Base-by-base conservation (phyloP, 495 filamentous ascomycete species). In the Penicillium roqueforti region DNA sequence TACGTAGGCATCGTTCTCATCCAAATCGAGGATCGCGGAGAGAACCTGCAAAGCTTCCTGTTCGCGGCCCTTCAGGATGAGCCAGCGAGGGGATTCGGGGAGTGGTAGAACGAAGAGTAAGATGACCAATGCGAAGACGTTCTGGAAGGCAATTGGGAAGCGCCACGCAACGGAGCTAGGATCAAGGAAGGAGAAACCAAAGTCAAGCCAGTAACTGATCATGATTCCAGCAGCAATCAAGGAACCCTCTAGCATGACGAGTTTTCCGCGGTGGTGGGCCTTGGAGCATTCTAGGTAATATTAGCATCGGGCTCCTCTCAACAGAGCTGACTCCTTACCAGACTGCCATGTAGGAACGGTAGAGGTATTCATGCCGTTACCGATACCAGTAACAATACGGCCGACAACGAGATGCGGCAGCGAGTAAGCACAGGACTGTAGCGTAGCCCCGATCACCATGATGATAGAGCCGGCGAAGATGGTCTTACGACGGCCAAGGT, bases 381-480 rank as follows among this genome's bases (percentile, higher is more conserved):
- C 84, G 56, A 87, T 68, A 14, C 84, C 86, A n/a, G 85, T 86
- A 29, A 89, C 75, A 31, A 87, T 60, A 48, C 85, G 73, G 11
- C 83, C 85, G 28, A 80, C 69, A 36, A 87, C 83, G 43, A 87
- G 73, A 34, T 87, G 85, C 5, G 75, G 73, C 25, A 86, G 67
- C 0, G 69, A 71, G 57, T 76, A 84, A 6, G 87, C 78, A 23
- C 76, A 78, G n/a, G 77, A 73, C 57, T 89, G 86, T n/a, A 89
- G 70, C 28, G 74, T 72, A 34, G 83, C 84, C 23, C 87, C 87
- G 47, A 92, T 65, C 6, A 84, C 65, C 81, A 89, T 86, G 59
- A 91, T 83, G n/a, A 74, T 59, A 6, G 85, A 85, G 18, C 87
- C 86, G 16, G 83, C 52, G 51, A 90, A 84, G 62, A 90, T 87